phyloP scores from a whole-genome alignment of 2,329 filamentous ascomycete genomes.

The Colletotrichum melonis region DNA sequence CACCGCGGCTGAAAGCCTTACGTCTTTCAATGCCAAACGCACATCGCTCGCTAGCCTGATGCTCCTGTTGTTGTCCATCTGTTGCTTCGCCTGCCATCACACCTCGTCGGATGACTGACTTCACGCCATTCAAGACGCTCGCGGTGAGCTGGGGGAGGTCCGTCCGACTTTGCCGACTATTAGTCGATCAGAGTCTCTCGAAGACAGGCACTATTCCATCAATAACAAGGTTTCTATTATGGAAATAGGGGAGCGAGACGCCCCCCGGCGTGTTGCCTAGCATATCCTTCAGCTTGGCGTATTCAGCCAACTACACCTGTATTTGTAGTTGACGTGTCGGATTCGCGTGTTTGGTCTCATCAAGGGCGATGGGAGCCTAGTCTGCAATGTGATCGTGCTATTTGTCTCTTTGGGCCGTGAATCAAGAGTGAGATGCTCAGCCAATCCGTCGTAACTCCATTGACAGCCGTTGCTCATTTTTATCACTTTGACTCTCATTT shows the following conservation, averaged over 20 bases:
- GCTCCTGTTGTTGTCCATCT: no score
- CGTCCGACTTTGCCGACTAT: neutral
- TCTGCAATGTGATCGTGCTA: neutral
- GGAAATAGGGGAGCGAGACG: no score
- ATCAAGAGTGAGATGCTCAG: neutral
- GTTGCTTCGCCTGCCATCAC: neutral
- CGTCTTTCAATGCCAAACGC: neutral
- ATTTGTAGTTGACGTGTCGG: rapidly evolving
- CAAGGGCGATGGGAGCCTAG: neutral
- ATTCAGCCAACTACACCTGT: neutral
- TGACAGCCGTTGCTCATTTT: no score
- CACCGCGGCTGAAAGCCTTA: neutral
- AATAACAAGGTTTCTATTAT: neutral
- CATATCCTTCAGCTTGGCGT: no score
- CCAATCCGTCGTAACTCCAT: neutral
- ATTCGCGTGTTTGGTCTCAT: neutral
- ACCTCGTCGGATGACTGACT: neutral
- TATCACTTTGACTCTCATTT: no score
- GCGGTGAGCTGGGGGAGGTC: neutral
- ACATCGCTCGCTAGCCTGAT: neutral
- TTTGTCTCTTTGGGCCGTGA: neutral
- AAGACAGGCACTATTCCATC: neutral
- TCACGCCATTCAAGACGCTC: neutral
- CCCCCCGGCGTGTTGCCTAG: no score
- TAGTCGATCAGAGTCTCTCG: no score